phyloP scores from a whole-genome alignment of 352 stramenopile genomes.

The Phytophthora macrochlamydospora region DNA sequence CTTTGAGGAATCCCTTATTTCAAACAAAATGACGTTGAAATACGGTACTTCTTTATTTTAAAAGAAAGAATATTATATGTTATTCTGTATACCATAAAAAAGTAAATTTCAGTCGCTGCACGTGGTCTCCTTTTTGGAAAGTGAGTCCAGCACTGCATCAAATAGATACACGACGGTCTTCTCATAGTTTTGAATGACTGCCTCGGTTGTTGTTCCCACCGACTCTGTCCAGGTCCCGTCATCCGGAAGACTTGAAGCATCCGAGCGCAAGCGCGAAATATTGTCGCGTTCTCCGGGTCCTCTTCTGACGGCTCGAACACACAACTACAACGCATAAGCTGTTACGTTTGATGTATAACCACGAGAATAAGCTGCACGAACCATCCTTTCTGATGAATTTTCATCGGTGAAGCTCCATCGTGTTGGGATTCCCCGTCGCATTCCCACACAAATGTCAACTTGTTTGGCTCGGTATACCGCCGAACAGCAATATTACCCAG shows the following conservation, averaged over 20 bases:
- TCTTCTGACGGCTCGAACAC: conserved; percentile 49
- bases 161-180: conserved; percentile 44
- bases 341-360: background rate
- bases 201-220: conserved; percentile 44
- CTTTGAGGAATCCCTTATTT: too few species aligned
- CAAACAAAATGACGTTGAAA: too few species aligned
- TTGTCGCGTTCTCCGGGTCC: conserved; percentile 43
- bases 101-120: background rate
- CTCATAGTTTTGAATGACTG: conserved; percentile 44
- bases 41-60: too few species aligned
- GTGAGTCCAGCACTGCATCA: conserved; percentile 34
- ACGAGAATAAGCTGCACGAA: conserved; percentile 14
- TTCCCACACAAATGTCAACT: conserved; percentile 60
- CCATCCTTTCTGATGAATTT: conserved; percentile 59
- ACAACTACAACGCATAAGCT: conserved; percentile 23
- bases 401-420: conserved; percentile 26
- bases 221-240: conserved; percentile 15
- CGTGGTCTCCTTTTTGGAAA: conserved; percentile 12
- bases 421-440: conserved; percentile 36
- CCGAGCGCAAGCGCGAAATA: conserved; percentile 54
- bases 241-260: conserved; percentile 41
- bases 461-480: conserved; percentile 45
- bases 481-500: conserved; percentile 52
- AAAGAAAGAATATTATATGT: too few species aligned
- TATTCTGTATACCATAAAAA: too few species aligned